These are phyloP conservation scores for Diplodia sapinea DNA, from an alignment of 2,329 filamentous ascomycete genomes.

Conservation along the genomic window DNA sequence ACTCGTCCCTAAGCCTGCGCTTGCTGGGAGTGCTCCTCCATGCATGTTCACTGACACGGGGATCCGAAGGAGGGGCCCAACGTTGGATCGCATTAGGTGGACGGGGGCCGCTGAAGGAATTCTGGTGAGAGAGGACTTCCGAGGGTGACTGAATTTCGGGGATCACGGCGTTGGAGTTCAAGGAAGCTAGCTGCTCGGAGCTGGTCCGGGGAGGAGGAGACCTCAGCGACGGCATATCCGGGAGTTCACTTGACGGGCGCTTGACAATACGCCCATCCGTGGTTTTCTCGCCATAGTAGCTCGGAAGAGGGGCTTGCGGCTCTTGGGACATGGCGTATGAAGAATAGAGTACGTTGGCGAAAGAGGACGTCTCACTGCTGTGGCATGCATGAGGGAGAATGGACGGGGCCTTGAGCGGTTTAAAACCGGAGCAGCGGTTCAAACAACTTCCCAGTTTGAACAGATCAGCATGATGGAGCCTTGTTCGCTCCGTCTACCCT, in stretches of 20 bases:
- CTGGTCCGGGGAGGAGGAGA: conserved; percentile 22
- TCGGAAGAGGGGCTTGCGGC: conserved; percentile 27
- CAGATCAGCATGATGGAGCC: conserved; percentile 2
- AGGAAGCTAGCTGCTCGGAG: conserved; percentile 14
- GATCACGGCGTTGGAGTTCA: background rate
- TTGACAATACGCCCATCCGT: conserved; percentile 31
- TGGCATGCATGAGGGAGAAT: background rate
- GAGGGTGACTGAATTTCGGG: conserved; percentile 27
- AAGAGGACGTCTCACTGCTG: conserved; percentile 4
- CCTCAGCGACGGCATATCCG: conserved; percentile 9
- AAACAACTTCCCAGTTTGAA: conserved; percentile 19
- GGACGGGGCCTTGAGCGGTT: background rate
- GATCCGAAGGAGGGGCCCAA: conserved; percentile 16
- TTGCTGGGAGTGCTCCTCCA: conserved; percentile 25
- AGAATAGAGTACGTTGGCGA: background rate
- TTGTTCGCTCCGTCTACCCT: conserved; percentile 7
- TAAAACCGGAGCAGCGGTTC: background rate
- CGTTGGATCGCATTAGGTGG: conserved; percentile 13
- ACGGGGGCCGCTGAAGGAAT: conserved; percentile 9
- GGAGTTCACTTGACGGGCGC: conserved; percentile 30
- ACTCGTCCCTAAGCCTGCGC: conserved; percentile 23
- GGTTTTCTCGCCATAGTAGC: conserved; percentile 31
- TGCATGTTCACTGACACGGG: conserved; percentile 8
- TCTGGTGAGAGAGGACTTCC: conserved; percentile 25
- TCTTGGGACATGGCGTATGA: conserved; percentile 18